Percentiles rank a stretch among this genome's conserved stretches.
These are phyloP conservation scores for Xylariaceae sp. DNA, from an alignment of 2,329 filamentous ascomycete species.

Conservation along the genomic window DNA sequence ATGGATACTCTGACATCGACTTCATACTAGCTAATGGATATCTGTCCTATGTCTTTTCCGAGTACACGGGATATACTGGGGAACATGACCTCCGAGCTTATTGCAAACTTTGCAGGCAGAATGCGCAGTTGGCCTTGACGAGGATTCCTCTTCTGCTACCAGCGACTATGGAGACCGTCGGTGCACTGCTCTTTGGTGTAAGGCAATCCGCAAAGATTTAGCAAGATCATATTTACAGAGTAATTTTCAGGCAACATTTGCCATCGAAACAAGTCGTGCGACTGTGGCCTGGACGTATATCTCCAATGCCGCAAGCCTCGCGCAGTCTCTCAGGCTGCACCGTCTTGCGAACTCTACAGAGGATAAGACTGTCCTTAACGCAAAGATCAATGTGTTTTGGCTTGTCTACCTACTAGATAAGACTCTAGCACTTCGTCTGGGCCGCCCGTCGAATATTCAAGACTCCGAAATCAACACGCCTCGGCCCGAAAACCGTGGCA, in stretches of 20 bases:
- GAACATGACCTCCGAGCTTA: constrained; percentile 20
- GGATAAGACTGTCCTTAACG: constrained; percentile 2
- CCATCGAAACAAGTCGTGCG: constrained; percentile 32
- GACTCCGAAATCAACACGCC: constrained; percentile 29
- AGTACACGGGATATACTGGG: constrained; percentile 27
- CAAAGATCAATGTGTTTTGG: constrained; percentile 32
- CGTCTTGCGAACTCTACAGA: constrained; percentile 4
- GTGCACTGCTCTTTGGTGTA: constrained; percentile 34
- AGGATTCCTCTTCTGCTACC: constrained; percentile 31
- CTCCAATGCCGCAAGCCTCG: constrained; percentile 32
- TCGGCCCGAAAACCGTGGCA: constrained; percentile 14
- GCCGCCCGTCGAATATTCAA: constrained; percentile 31
- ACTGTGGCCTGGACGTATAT: constrained; percentile 34
- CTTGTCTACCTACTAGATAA: constrained; percentile 34
- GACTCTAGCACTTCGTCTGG: constrained; percentile 33
- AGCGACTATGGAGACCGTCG: constrained; percentile 31
- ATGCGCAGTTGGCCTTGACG: constrained; percentile 23
- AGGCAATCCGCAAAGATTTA: not conserved
- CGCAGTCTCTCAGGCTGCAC: constrained; percentile 34
- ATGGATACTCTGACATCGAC: constrained; percentile 30
- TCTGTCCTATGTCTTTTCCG: constrained; percentile 33
- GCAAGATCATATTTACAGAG: not conserved
- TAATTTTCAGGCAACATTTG: constrained; percentile 27
- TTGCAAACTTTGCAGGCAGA: constrained; percentile 24
- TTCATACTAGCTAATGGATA: constrained; percentile 35